A percentile compares a stretch with the other conserved stretches of the same genome.
These are phyloP conservation scores for Pseudoscleropodium purum DNA, from an alignment of 225 moss, liverwort and hornwort species.

Conservation along the genomic window DNA sequence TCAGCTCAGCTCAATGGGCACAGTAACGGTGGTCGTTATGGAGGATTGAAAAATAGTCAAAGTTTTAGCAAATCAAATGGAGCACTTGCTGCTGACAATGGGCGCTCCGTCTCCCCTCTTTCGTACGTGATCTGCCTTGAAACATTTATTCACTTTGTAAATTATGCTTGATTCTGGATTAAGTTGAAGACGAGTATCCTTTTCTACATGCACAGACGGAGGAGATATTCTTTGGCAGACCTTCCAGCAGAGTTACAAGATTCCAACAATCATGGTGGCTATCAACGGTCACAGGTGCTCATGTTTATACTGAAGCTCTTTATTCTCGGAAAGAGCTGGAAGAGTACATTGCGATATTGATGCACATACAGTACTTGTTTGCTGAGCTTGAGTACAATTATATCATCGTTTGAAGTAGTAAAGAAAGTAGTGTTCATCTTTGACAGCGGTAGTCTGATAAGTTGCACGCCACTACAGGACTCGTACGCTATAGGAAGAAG, in stretches of 20 bases:
- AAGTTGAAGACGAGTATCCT: background rate
- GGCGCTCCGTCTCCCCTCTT: constrained; percentile 41
- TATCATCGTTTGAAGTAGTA: background rate
- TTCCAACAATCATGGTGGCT: constrained; percentile 43
- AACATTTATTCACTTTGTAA: background rate
- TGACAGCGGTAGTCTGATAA: background rate
- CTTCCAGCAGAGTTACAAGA: constrained; percentile 42
- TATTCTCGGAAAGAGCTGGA: background rate
- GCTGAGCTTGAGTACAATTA: background rate
- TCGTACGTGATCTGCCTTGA: constrained; percentile 17
- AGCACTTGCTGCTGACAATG: constrained; percentile 16
- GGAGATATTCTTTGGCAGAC: constrained; percentile 30
- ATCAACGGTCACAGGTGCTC: constrained; percentile 43
- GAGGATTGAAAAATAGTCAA: constrained; percentile 13
- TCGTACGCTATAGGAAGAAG: background rate
- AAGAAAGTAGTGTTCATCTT: background rate
- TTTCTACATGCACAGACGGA: constrained; percentile 21
- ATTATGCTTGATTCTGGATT: background rate
- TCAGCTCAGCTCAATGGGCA: constrained; percentile 21
- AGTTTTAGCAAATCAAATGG: constrained; percentile 15
- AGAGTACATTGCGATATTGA: background rate
- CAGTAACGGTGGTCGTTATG: constrained; percentile 26
- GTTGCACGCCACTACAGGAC: background rate
- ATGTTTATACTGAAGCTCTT: background rate
- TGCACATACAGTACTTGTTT: background rate